Conservation (phyloP, 2,329 filamentous ascomycete genomes). For the Fusarium sp. region DNA sequence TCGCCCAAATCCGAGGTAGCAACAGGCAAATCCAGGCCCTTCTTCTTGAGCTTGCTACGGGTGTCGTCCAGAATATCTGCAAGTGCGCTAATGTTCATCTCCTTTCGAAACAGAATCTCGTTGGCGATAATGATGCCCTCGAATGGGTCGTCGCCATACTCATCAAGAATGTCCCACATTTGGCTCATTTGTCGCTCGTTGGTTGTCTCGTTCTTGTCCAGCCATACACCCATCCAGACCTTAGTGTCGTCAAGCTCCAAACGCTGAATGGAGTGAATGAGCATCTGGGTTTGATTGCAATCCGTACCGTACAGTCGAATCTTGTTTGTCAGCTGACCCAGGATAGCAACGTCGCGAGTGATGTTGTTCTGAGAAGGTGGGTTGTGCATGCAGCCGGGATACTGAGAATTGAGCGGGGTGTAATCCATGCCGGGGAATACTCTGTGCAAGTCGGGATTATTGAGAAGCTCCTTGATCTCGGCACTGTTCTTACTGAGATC, state of each 20-base stretch:
- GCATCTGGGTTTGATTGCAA: constrained; percentile 97
- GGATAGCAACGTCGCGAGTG: constrained; percentile 88
- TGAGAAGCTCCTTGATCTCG: constrained; percentile 85
- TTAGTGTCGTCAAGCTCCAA: constrained; percentile 82
- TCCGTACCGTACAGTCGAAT: constrained; percentile 94
- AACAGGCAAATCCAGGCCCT: constrained; percentile 77
- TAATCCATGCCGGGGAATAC: constrained; percentile 97
- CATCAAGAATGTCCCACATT: constrained; percentile 85
- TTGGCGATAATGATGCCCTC: constrained; percentile 86
- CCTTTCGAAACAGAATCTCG: constrained; percentile 80
- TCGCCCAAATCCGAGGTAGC: constrained; percentile 91
- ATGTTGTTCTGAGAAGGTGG: constrained; percentile 94
- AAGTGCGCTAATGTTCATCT: constrained; percentile 75
- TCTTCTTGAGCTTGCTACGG: constrained; percentile 75
- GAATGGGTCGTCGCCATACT: constrained; percentile 76
- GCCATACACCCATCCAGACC: constrained; percentile 95
- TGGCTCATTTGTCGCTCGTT: constrained; percentile 84
- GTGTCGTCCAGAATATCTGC: constrained; percentile 74
- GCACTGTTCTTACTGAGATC: constrained; percentile 79
- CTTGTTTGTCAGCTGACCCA: constrained; percentile 89
- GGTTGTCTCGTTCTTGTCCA: constrained; percentile 85
- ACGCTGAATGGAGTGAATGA: constrained; percentile 82
- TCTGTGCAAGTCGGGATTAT: constrained; percentile 85
- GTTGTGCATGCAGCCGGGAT: constrained; percentile 81
- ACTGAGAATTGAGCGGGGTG: constrained; percentile 90